Conservation (phyloP, 2,329 filamentous ascomycete species). For the Fusarium decemcellulare region DNA sequence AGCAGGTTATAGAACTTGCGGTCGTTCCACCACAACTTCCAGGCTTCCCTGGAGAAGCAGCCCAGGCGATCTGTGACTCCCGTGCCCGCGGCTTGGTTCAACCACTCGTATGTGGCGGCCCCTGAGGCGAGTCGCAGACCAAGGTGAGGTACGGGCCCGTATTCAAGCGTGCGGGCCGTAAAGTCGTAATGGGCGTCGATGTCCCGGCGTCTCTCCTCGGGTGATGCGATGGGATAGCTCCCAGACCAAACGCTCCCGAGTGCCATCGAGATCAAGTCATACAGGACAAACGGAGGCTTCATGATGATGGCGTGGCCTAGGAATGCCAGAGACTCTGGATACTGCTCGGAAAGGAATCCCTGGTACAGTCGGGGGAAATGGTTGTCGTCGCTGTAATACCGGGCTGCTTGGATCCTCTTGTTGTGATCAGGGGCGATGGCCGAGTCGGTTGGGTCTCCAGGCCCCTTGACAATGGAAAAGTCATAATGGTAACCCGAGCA, state of each 20-base stretch:
- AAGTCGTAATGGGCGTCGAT: slow-evolving; percentile 49
- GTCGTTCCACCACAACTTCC: slow-evolving; percentile 60
- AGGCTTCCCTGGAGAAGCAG: slow-evolving; percentile 56
- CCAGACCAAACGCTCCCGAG: slow-evolving; percentile 48
- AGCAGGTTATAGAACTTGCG: slow-evolving; percentile 57
- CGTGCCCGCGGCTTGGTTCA: slow-evolving; percentile 60
- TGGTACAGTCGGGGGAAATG: slow-evolving; percentile 49
- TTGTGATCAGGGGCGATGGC: slow-evolving; percentile 46
- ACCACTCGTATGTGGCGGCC: slow-evolving; percentile 49
- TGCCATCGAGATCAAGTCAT: slow-evolving; percentile 51
- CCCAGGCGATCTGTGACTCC: slow-evolving; percentile 56
- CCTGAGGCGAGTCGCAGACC: slow-evolving; percentile 42
- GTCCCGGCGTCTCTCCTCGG: slow-evolving; percentile 43
- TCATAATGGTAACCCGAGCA: slow-evolving; percentile 52
- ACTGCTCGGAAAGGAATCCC: slow-evolving; percentile 51
- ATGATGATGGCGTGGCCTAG: slow-evolving; percentile 45
- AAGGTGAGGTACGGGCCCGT: slow-evolving; percentile 44
- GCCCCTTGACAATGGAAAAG: slow-evolving; percentile 47
- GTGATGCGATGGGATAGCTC: slow-evolving; percentile 34
- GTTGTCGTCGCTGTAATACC: slow-evolving; percentile 37
- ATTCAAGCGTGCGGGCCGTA: slow-evolving; percentile 36
- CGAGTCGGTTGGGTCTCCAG: slow-evolving; percentile 46
- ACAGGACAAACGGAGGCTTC: slow-evolving; percentile 46
- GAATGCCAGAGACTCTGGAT: slow-evolving; percentile 50
- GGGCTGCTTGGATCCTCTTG: slow-evolving; percentile 38